Evolutionary conservation across 2,329 filamentous ascomycete genomes (phyloP).

Genomic region (Trichoderma sp.): DNA sequence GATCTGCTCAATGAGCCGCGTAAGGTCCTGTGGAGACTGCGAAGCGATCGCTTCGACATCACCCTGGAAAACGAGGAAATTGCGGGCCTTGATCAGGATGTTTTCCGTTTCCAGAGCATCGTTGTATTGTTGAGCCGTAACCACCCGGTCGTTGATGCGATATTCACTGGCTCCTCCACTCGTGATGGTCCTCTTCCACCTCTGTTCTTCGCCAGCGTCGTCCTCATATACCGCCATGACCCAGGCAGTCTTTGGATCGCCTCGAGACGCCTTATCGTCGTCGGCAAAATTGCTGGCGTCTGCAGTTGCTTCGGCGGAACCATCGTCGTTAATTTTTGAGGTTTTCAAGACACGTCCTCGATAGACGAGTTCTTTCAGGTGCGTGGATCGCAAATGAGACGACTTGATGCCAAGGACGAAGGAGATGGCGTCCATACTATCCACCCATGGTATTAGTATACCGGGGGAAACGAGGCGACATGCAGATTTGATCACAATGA

Average conservation of each 20-base stretch:
- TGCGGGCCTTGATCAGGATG: constrained; percentile 95
- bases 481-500: constrained; percentile 26
- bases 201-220: constrained; percentile 90
- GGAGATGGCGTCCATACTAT: constrained; percentile 97
- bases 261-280: constrained; percentile 66
- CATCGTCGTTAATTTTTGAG: constrained; percentile 89
- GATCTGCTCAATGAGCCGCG: constrained; percentile 93
- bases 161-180: constrained; percentile 89
- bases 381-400: constrained; percentile 91
- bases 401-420: constrained; percentile 99
- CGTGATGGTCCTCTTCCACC: constrained; percentile 95
- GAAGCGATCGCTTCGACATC: constrained; percentile 97
- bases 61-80: constrained; percentile 97
- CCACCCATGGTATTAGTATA: constrained; percentile 1
- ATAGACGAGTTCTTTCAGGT: constrained; percentile 93
- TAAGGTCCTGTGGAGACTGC: constrained; percentile 91
- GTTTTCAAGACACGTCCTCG: constrained; percentile 91
- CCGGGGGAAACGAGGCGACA: neutral
- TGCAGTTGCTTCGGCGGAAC: constrained; percentile 67
- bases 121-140: constrained; percentile 91
- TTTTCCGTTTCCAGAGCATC: constrained; percentile 89
- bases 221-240: constrained; percentile 99
- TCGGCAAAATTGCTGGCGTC: constrained; percentile 62
- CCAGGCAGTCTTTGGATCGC: constrained; percentile 93
- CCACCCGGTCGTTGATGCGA: constrained; percentile 89